Evolutionary conservation across 768 basidiomycete species (phyloP).

Genomic region (Nevesoporus exiguus): DNA sequence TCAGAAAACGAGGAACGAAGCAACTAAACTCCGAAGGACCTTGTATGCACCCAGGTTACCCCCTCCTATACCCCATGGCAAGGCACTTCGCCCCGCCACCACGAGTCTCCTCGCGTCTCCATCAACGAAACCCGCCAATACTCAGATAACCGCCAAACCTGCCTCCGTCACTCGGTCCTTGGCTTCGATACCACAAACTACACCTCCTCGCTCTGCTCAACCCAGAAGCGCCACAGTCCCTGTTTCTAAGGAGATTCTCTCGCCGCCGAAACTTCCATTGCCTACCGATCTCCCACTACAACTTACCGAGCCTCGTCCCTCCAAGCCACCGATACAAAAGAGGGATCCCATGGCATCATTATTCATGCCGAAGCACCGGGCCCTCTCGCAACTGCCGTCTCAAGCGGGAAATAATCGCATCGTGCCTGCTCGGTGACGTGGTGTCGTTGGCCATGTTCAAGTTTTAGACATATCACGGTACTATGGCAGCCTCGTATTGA

Average conservation of each 20-base stretch:
- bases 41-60: conserved; percentile 52
- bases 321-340: conserved; percentile 43
- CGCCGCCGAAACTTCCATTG: conserved; percentile 21
- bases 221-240: conserved; percentile 9
- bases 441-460: too few species aligned
- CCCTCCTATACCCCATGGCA: conserved; percentile 49
- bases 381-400: conserved; percentile 51
- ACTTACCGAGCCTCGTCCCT: conserved; percentile 28
- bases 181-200: conserved; percentile 8
- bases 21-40: conserved; percentile 62
- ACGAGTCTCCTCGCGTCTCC: conserved; percentile 35
- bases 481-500: background rate
- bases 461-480: background rate
- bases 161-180: conserved; percentile 40
- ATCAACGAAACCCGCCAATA: conserved; percentile 28
- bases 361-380: conserved; percentile 77
- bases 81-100: conserved; percentile 37
- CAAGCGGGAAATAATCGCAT: conserved; percentile 23
- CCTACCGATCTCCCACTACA: conserved; percentile 17
- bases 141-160: conserved; percentile 51
- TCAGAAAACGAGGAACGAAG: conserved; percentile 72
- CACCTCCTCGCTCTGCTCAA: conserved; percentile 34
- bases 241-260: conserved; percentile 20
- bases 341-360: conserved; percentile 59
- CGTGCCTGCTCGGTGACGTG: conserved; percentile 22